Base-by-base conservation (phyloP, 768 basidiomycete genomes). In the Boletus sp. region DNA sequence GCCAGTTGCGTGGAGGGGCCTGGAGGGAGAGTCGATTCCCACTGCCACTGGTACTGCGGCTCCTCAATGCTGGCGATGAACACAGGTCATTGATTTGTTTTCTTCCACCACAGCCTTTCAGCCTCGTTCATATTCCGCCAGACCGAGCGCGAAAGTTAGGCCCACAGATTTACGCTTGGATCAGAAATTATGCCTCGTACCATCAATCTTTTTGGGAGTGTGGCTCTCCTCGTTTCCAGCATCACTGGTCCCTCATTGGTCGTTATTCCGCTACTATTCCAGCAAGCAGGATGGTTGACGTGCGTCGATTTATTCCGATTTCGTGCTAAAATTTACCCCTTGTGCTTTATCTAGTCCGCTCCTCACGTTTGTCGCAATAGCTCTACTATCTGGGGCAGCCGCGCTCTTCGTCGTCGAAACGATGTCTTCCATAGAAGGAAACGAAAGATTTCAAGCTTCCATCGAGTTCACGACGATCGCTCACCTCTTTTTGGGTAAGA, bases 271-370 rank as follows among this genome's bases (percentile, higher is more conserved):
- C 46, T 65, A 0, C 55, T 67, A 2, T 67, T 65, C 45, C 66
- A 67, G 20, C 66, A 68, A 29, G 66, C 66, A 40, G 66, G 66
- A 55, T 67, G 66, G 66, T 41, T 67, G 41, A 67, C 63, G 66
- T 67, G 36, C 55, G 66, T 59, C 9, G 1, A 6, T 42, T 50
- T 37, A 7, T 15, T 8, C 14, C 28, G 5, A 12, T 15, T 29
- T 41, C n/a, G 2, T 45, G 28, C 29, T 30, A 1, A 1, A 29
- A 9, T 49, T 53, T 2, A 40, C 28, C 28, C 47, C 32, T 29
- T 5, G 15, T 30, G 17, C 30, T 7, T 30, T 6, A n/a, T 45
- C 44, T 29, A 66, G 65, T 17, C 65, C 65, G 8, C 9, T 64
- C 20, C 52, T 66, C 47, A 44, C 59, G 0, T 67, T 67, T 42